Evolutionary conservation across 176 grass and related monocot species (phyloP).

Genomic region (Oryza glaberrima): DNA sequence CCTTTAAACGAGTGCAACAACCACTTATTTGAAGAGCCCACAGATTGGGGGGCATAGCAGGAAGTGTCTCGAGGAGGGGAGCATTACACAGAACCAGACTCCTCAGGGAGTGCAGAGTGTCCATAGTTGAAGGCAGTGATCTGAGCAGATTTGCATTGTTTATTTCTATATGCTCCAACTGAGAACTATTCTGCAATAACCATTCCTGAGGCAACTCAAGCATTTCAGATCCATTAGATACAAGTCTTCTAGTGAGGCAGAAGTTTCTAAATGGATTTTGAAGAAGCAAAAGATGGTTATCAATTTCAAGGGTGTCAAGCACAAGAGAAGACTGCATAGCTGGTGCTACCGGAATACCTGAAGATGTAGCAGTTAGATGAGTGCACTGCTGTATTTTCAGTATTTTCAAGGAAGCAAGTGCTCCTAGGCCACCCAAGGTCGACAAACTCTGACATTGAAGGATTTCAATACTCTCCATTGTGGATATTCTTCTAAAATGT

Average conservation of each 20-base stretch:
- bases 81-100: slow-evolving; percentile 3
- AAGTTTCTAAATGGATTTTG: not conserved
- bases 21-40: not conserved
- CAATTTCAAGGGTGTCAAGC: slow-evolving; percentile 3
- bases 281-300: not conserved
- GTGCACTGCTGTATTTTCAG: slow-evolving; percentile 36
- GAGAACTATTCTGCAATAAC: slow-evolving; percentile 1
- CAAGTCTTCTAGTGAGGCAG: not conserved
- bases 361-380: not conserved
- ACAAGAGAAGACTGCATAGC: not conserved
- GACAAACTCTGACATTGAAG: slow-evolving; percentile 11
- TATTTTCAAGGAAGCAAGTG: slow-evolving; percentile 18
- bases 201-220: slow-evolving; percentile 6
- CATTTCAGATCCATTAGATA: not conserved
- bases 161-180: slow-evolving; percentile 26
- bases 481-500: slow-evolving; percentile 29
- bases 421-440: slow-evolving; percentile 43
- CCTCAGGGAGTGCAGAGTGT: not conserved
- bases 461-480: slow-evolving; percentile 18
- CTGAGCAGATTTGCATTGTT: not conserved
- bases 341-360: not conserved
- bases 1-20: not conserved
- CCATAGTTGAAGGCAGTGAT: slow-evolving; percentile 1
- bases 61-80: not conserved
- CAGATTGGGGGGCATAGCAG: not conserved